Evolutionary conservation across 1,284 basidiomycete genomes (phyloP), one percentile per base, ranked within the genome.

Genomic region (Apiotrichum sp.): DNA sequence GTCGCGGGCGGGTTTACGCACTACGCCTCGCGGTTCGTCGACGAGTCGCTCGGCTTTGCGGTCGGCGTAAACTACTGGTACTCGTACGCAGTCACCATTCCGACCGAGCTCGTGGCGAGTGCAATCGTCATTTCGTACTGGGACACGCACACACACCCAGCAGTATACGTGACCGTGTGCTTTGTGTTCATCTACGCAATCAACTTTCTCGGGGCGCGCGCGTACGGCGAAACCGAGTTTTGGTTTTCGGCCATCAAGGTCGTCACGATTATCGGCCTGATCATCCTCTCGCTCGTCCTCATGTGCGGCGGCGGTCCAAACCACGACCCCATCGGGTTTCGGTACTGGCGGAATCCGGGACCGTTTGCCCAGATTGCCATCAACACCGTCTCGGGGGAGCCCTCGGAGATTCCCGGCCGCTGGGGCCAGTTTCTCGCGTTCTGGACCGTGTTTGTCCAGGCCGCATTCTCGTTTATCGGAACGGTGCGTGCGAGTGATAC

Each of bases 391-490:
- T 10, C 49, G 3, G 49, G 38, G 14, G 66, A 62, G 6, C 50
- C 47, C 9, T 57, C 48, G 1, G 35, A 57, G n/a, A 61, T 73
- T 36, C 47, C 47, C 2, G 53, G 66, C 57, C 13, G 35, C 38
- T 71, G 68, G 67, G 85, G 85, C 64, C 79, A 82, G 16, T 89
- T 86, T 78, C 78, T 89, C 33, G 86, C 79, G 22, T 81, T 89
- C 63, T 74, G 88, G 51, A 79, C 47, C 38, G 81, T 87, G 14
- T 72, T 89, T 47, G 82, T 88, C 29, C 86, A 88, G 69, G 87
- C 89, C 11, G 86, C 85, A 2, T 93, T 89, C 79, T 89, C 87
- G 3, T 88, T 86, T 79, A 84, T 88, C 68, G 88, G 86, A 56
- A 86, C 89, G 34, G 13, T 41, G 35, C 14, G 29, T 50, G 10